Conservation (phyloP, 768 basidiomycete genomes). For the Termitomyces sp. region DNA sequence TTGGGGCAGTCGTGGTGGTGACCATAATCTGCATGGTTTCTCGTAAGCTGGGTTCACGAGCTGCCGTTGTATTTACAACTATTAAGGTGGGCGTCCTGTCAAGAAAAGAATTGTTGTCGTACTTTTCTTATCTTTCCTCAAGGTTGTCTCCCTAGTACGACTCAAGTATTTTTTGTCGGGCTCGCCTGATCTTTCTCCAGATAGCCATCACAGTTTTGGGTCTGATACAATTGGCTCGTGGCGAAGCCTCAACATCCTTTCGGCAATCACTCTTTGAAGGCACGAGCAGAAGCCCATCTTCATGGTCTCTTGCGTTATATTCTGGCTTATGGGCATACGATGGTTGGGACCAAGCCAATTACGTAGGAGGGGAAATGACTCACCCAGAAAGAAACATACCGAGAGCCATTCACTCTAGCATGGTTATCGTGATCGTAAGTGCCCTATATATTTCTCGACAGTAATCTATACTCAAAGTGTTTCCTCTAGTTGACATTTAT, state of each 20-base stretch:
- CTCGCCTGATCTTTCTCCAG: constrained; percentile 31
- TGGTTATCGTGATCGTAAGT: constrained; percentile 76
- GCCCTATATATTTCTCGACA: constrained; percentile 1
- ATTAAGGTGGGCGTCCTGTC: constrained; percentile 60
- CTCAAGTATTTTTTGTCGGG: background rate
- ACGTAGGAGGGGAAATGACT: constrained; percentile 85
- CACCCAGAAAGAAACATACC: constrained; percentile 86
- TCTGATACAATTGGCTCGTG: constrained; percentile 70
- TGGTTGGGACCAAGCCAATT: constrained; percentile 94
- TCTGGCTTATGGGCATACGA: constrained; percentile 96
- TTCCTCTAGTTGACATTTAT: constrained; percentile 65
- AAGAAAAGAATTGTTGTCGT: background rate
- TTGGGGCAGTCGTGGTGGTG: constrained; percentile 68
- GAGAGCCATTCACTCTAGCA: constrained; percentile 85
- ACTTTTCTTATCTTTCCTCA: constrained; percentile 6
- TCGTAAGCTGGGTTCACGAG: constrained; percentile 73
- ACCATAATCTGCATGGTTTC: constrained; percentile 78
- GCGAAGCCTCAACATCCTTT: constrained; percentile 68
- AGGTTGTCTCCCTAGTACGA: constrained; percentile 70
- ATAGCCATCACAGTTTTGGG: constrained; percentile 76
- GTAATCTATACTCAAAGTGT: background rate
- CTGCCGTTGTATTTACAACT: constrained; percentile 83
- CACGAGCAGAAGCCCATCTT: constrained; percentile 75
- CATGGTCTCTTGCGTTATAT: constrained; percentile 92
- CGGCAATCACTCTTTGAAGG: constrained; percentile 66